Evolutionary conservation across 257 asterid species (phyloP).

Genomic region (Dorcoceras hygrometricum): DNA sequence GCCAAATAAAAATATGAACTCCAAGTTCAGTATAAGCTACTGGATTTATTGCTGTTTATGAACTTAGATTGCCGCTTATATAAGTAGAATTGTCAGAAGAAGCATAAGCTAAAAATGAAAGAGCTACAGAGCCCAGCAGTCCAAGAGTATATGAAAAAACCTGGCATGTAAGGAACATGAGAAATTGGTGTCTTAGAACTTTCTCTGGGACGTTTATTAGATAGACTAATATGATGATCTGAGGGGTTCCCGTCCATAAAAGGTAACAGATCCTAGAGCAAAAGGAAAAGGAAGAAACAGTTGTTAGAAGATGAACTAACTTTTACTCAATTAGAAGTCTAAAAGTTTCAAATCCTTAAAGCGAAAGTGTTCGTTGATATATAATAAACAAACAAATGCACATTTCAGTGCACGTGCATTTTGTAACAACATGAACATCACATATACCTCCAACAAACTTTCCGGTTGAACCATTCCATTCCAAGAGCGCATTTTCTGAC

Average conservation of each 20-base stretch:
- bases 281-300: slow-evolving; percentile 24
- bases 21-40: background rate
- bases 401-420: background rate
- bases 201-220: slow-evolving; percentile 92
- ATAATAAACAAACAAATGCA: background rate
- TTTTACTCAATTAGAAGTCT: slow-evolving; percentile 1
- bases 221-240: slow-evolving; percentile 58
- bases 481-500: slow-evolving; percentile 95
- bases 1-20: background rate
- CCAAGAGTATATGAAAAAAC: slow-evolving; percentile 18
- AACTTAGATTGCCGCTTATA: background rate
- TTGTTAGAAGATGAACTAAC: slow-evolving; percentile 14
- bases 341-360: slow-evolving; percentile 14
- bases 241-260: slow-evolving; percentile 93
- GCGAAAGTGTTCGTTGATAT: slow-evolving; percentile 6
- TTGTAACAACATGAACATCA: slow-evolving; percentile 9
- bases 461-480: slow-evolving; percentile 97
- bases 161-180: slow-evolving; percentile 31
- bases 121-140: slow-evolving; percentile 5
- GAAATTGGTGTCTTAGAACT: slow-evolving; percentile 47
- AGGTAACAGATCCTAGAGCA: slow-evolving; percentile 72
- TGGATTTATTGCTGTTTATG: background rate
- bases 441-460: slow-evolving; percentile 76
- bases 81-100: slow-evolving; percentile 19
- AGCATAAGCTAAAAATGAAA: background rate